Base-by-base conservation (phyloP, 164 flowering plant genomes). In the Annona cherimola region DNA sequence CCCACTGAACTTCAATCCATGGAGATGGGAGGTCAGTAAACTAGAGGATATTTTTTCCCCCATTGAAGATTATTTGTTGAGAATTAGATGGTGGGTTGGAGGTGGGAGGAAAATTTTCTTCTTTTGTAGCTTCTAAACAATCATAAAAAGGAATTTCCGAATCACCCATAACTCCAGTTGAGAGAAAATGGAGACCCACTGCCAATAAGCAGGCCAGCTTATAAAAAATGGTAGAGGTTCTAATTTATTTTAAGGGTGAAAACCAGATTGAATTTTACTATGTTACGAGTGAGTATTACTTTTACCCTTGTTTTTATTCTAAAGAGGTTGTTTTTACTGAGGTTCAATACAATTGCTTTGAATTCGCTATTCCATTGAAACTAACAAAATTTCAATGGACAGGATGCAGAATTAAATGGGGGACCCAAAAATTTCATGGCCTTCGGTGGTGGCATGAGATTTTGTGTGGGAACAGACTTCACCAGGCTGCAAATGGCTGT, bases 21-120 rank as follows among this genome's bases (percentile, higher is more conserved):
- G 81, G 86, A 83, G 98, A 85, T 94, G 98, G 98, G 79, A 90
- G 89, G 98, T 90, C 68, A 54, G 84, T 70, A 11, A n/a, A 40
- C 4, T 19, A 60, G 4, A n/a, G n/a, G 19, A 14, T 42, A 26
- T 54, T 16, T 64, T 26, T 26, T 26, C 68, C 57, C 35, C 35
- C 35, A 26, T 26, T 26, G 35, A 26, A 26, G 35, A 2, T 11
- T 67, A 42, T 20, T 20, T n/a, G 64, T 62, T 69, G 59, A 54
- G 14, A 54, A 54, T 7, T 7, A 54, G 14, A 6, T 6, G 14
- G 35, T 26, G 35, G 35, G 35, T 26, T 26, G 35, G 35, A 26
- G 35, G 1, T 26, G 35, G 35, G 35, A 0, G 35, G 35, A 26
- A 26, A 26, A 26, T 26, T 26, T 26, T 26, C 42, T 42, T 35